These are phyloP conservation scores for Nadsonia starkeyi-henricii DNA, from an alignment of 1,139 yeast species.

Conservation along the genomic window DNA sequence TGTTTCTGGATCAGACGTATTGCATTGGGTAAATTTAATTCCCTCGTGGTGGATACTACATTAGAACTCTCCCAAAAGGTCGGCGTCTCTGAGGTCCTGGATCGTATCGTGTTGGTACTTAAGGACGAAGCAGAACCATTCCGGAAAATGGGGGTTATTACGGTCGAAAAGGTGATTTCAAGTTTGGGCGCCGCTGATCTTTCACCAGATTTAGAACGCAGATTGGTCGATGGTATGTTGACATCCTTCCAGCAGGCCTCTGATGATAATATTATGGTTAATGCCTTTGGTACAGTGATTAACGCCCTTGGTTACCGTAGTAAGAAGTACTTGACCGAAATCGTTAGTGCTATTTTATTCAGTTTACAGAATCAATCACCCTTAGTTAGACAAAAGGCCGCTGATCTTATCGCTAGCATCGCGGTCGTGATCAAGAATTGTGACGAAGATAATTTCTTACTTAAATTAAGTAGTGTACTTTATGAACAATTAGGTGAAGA, in stretches of 20 bases:
- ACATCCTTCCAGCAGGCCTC: slow-evolving; percentile 71
- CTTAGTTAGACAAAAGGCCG: slow-evolving; percentile 71
- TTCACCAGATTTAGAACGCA: slow-evolving; percentile 40
- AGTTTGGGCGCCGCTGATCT: slow-evolving; percentile 38
- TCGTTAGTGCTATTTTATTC: slow-evolving; percentile 60
- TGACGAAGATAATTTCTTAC: slow-evolving; percentile 47
- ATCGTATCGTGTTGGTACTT: slow-evolving; percentile 40
- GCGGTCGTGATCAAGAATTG: slow-evolving; percentile 60
- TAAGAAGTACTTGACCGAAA: slow-evolving; percentile 61
- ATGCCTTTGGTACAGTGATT: slow-evolving; percentile 54
- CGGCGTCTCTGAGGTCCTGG: slow-evolving; percentile 51
- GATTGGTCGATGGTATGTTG: slow-evolving; percentile 70
- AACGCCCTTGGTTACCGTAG: slow-evolving; percentile 56
- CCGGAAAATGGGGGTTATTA: slow-evolving; percentile 65
- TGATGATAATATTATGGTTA: slow-evolving; percentile 42
- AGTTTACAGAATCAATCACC: slow-evolving; percentile 62
- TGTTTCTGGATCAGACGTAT: slow-evolving; percentile 53
- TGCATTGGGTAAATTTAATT: slow-evolving; percentile 37
- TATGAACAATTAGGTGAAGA: slow-evolving; percentile 93
- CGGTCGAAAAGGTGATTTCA: slow-evolving; percentile 39
- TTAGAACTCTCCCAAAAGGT: slow-evolving; percentile 50
- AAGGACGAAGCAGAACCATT: slow-evolving; percentile 78
- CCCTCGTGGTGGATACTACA: slow-evolving; percentile 63
- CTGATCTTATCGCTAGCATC: slow-evolving; percentile 55
- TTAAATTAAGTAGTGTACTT: slow-evolving; percentile 58